Evolutionary conservation across 805 yeast genomes (phyloP).

Genomic region (Yarrowia porcina): DNA sequence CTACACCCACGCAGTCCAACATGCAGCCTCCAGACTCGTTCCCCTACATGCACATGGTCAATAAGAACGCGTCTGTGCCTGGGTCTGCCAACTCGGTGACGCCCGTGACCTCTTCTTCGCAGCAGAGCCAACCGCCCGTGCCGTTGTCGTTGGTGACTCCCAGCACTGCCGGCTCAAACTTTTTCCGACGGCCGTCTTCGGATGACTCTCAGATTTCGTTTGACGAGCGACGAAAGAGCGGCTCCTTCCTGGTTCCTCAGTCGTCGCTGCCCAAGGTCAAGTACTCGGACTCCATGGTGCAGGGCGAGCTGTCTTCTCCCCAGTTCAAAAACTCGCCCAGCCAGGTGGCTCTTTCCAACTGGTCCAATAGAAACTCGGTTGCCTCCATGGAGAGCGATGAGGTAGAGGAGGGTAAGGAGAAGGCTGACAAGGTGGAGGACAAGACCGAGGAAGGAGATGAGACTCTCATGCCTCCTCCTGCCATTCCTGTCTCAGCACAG

Average conservation of each 20-base stretch:
- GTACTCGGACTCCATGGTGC: constrained; percentile 22
- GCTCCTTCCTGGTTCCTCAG: constrained; percentile 23
- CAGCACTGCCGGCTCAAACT: background rate
- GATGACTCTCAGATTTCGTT: constrained; percentile 24
- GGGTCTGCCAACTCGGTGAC: constrained; percentile 19
- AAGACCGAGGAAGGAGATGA: background rate
- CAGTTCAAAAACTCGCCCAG: constrained; percentile 16
- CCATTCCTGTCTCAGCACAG: background rate
- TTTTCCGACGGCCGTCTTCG: constrained; percentile 1
- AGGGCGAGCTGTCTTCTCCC: constrained; percentile 21
- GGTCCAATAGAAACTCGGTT: constrained; percentile 7
- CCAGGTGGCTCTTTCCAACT: constrained; percentile 8
- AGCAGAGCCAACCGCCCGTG: background rate
- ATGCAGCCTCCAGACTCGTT: constrained; percentile 18
- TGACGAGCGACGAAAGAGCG: constrained; percentile 18
- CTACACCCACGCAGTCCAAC: constrained; percentile 27
- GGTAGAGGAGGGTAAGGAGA: background rate
- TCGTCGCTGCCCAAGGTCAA: constrained; percentile 24
- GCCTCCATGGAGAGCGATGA: background rate
- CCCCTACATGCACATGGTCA: constrained; percentile 14
- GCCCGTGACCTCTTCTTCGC: background rate
- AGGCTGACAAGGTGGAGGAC: background rate
- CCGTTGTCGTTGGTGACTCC: constrained; percentile 1
- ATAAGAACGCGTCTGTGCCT: constrained; percentile 4
- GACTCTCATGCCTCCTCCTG: background rate